Base-by-base conservation (phyloP, 805 yeast species). In the Candida golubevii region DNA sequence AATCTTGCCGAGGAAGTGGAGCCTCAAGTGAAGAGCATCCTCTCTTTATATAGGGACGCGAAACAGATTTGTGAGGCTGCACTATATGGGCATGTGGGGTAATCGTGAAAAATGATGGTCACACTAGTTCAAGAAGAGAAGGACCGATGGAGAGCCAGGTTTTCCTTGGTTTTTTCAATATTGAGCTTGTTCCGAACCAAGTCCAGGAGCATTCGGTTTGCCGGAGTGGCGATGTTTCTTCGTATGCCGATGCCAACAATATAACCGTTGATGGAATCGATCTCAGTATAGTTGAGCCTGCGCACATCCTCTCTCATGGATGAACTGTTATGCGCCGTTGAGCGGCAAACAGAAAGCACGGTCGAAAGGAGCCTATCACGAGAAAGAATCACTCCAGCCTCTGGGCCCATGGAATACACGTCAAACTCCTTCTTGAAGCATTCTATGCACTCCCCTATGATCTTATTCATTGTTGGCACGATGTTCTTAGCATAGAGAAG, bases 181-280 rank as follows among this genome's bases (percentile, higher is more conserved):
- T 60, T 48, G 35, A 61, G 47, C 54, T 68, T 70, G 26, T 59
- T 54, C 34, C 69, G 69, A 3, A 82, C 75, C 60, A 84, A 61
- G 23, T 64, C 56, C 35, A 84, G 55, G 47, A 77, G 65, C 41
- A 50, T 45, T 28, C 57, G 56, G 58, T 83, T 83, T 37, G 72
- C 65, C 1, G 73, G 73, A 1, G 83, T 75, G 1, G 66, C 54
- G 1, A 70, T 38, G 1, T 72, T 68, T 38, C 72, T 63, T 46
- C 67, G 65, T 28, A 62, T 53, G 1, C 87, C 95, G 41, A 80
- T 63, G 7, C 57, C 59, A 1, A 77, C 82, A 10, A 90, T 72
- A 57, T 80, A 88, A 1, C 97, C 97, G 59, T 90, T 93, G 47
- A 91, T 82, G 59, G 77, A 85, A 48, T 83, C 85, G 15, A 91